These are phyloP conservation scores for Auriscalpium vulgare DNA, from an alignment of 768 basidiomycete species.

Conservation along the genomic window DNA sequence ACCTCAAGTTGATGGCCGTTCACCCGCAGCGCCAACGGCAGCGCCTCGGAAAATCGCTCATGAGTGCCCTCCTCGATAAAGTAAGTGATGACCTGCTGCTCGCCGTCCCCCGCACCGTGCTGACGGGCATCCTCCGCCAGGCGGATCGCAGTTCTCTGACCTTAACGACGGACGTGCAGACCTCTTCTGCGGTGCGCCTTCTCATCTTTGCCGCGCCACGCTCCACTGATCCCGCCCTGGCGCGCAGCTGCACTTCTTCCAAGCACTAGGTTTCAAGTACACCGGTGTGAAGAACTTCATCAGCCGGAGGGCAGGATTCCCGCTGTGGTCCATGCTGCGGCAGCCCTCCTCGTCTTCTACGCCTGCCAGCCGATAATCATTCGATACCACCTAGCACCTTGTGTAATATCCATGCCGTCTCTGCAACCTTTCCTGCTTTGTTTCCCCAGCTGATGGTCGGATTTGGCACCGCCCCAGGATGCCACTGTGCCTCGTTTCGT, in stretches of 20 bases:
- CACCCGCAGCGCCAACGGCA: background rate
- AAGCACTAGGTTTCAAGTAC: background rate
- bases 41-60: background rate
- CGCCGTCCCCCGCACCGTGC: background rate
- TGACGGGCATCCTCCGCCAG: background rate
- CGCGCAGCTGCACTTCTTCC: background rate
- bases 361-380: too few species aligned
- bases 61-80: background rate
- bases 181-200: background rate
- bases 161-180: background rate
- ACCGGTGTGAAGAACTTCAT: constrained; percentile 1
- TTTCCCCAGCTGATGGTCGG: too few species aligned
- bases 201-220: background rate
- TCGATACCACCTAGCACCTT: too few species aligned
- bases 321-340: constrained; percentile 1
- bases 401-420: too few species aligned
- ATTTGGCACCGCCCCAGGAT: too few species aligned
- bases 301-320: constrained; percentile 1
- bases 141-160: background rate
- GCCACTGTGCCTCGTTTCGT: too few species aligned
- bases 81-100: background rate
- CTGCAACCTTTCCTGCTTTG: too few species aligned
- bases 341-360: background rate
- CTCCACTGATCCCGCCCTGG: background rate
- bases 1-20: constrained; percentile 1